Percentiles rank a stretch among this genome's conserved stretches.
phyloP scores from a whole-genome alignment of 2,329 filamentous ascomycete genomes.

The Pseudogymnoascus sp. region DNA sequence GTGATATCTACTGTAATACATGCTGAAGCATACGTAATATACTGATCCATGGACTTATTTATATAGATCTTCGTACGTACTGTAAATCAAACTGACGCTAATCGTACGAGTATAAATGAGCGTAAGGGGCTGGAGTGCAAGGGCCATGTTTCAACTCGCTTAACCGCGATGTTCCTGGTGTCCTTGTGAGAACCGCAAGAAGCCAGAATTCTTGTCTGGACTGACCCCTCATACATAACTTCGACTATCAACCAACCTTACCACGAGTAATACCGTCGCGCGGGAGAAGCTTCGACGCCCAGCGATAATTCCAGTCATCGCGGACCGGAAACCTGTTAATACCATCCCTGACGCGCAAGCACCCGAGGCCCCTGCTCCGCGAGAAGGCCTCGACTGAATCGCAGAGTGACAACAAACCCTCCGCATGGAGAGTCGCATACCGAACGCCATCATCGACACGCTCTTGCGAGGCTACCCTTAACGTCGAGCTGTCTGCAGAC shows the following conservation, averaged over 20 bases:
- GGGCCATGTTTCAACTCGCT: slow-evolving; percentile 9
- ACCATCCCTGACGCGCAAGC: slow-evolving; percentile 1
- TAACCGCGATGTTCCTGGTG: slow-evolving; percentile 6
- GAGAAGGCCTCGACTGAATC: slow-evolving; percentile 3
- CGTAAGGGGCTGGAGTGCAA: slow-evolving; percentile 6
- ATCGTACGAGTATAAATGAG: slow-evolving; percentile 5
- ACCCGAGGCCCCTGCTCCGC: background rate
- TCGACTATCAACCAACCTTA: background rate
- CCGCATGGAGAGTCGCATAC: slow-evolving; percentile 8
- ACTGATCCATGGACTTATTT: background rate
- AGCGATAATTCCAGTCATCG: background rate
- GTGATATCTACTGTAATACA: background rate
- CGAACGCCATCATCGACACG: background rate
- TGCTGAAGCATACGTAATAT: background rate
- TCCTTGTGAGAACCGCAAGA: slow-evolving; percentile 7
- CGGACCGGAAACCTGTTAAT: background rate
- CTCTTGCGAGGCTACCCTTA: background rate
- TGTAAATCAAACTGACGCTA: slow-evolving; percentile 6
- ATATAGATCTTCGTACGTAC: slow-evolving; percentile 8
- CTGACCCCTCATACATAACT: slow-evolving; percentile 6
- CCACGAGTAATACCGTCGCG: background rate
- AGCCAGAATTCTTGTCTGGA: slow-evolving; percentile 4
- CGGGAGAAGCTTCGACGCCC: background rate
- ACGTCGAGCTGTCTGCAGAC: background rate
- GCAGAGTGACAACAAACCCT: slow-evolving; percentile 3